These are phyloP conservation scores for Fonsecaea pedrosoi DNA, from an alignment of 2,329 filamentous ascomycete genomes.

Conservation along the genomic window DNA sequence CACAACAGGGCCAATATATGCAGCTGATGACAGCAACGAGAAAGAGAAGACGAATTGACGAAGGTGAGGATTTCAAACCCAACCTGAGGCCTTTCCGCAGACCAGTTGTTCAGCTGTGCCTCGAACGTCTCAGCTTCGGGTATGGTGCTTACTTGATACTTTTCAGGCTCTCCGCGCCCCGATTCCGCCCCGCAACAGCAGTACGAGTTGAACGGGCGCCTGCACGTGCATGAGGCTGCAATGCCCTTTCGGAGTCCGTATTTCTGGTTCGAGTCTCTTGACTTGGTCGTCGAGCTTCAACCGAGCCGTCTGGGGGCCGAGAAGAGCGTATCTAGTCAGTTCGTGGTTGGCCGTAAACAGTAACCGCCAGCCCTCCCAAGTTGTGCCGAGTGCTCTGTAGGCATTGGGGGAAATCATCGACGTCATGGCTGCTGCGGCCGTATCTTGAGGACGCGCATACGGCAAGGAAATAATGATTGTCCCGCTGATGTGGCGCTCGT, in stretches of 20 bases:
- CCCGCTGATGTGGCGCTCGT: not conserved
- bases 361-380: not conserved
- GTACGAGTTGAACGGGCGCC: not conserved
- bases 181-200: slow-evolving; percentile 18
- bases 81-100: slow-evolving; percentile 15
- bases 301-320: slow-evolving; percentile 10
- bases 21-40: not conserved
- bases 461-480: not conserved
- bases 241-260: slow-evolving; percentile 19
- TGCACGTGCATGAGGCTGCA: slow-evolving; percentile 19
- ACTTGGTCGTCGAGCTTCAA: not conserved
- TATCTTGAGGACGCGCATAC: not conserved
- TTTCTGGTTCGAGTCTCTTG: slow-evolving; percentile 10
- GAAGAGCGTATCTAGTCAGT: not conserved
- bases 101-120: slow-evolving; percentile 20
- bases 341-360: slow-evolving; percentile 1
- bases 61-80: slow-evolving; percentile 16
- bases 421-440: not conserved
- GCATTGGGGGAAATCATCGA: not conserved
- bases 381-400: not conserved
- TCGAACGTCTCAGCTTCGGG: slow-evolving; percentile 16
- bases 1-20: slow-evolving; percentile 17
- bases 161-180: slow-evolving; percentile 14
- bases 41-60: not conserved
- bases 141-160: slow-evolving; percentile 17